These are phyloP conservation scores for Colletotrichum sublineola DNA, from an alignment of 2,329 filamentous ascomycete genomes.

Conservation along the genomic window DNA sequence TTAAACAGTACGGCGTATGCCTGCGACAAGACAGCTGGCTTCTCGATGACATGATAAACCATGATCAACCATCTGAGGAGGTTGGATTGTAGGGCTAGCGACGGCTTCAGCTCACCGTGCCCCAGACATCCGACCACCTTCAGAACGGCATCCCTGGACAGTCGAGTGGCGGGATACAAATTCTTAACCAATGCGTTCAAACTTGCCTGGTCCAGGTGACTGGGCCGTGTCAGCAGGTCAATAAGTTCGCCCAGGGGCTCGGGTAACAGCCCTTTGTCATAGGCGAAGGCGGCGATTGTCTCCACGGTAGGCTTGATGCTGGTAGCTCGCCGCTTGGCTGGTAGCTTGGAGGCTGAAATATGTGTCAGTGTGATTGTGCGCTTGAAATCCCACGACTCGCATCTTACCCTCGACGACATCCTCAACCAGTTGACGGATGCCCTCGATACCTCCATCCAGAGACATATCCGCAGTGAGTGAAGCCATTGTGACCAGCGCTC, in stretches of 20 bases:
- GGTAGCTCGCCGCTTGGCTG: slow-evolving; percentile 74
- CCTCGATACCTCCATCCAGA: slow-evolving; percentile 48
- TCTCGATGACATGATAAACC: slow-evolving; percentile 78
- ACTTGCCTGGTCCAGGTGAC: slow-evolving; percentile 81
- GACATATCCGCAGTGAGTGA: slow-evolving; percentile 40
- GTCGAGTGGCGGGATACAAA: slow-evolving; percentile 77
- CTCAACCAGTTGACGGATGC: slow-evolving; percentile 51
- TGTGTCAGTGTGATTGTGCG: background rate
- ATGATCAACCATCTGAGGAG: slow-evolving; percentile 84
- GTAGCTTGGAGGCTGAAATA: slow-evolving; percentile 66
- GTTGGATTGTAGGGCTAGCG: slow-evolving; percentile 76
- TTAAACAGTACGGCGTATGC: slow-evolving; percentile 85
- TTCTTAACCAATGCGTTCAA: slow-evolving; percentile 77
- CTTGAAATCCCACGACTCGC: background rate
- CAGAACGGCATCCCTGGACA: slow-evolving; percentile 72
- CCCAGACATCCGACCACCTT: slow-evolving; percentile 81
- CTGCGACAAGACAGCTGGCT: slow-evolving; percentile 72
- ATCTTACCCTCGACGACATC: slow-evolving; percentile 51
- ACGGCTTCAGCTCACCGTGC: slow-evolving; percentile 81
- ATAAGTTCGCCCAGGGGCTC: slow-evolving; percentile 73
- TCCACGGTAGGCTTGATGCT: slow-evolving; percentile 76
- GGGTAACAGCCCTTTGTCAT: slow-evolving; percentile 75
- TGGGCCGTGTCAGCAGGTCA: slow-evolving; percentile 75
- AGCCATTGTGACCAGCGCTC: slow-evolving; percentile 12
- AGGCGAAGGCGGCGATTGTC: slow-evolving; percentile 71